A percentile compares a stretch with the other conserved stretches of the same genome.
Conservation (phyloP, 768 basidiomycete genomes). For the Tephrocybe rancida region DNA sequence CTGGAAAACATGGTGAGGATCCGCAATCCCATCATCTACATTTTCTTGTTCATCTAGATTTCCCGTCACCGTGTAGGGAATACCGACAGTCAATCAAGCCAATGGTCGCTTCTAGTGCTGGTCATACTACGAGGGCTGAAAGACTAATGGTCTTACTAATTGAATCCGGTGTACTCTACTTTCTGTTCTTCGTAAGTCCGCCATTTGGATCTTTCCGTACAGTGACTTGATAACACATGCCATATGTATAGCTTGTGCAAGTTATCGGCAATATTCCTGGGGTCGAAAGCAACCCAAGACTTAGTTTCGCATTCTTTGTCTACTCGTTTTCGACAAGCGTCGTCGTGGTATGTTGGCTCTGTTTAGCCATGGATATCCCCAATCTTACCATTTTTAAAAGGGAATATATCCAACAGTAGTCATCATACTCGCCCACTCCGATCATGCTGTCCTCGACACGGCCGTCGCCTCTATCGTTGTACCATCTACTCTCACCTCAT, state of each 20-base stretch:
- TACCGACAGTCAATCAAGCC: slow-evolving; percentile 13
- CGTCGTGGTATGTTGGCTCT: slow-evolving; percentile 4
- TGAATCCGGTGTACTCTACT: slow-evolving; percentile 14
- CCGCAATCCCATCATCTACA: background rate
- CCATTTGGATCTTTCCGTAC: background rate
- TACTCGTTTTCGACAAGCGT: slow-evolving; percentile 16
- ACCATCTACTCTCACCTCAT: slow-evolving; percentile 9
- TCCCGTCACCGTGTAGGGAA: background rate
- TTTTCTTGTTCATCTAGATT: background rate
- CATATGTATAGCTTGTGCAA: slow-evolving; percentile 9
- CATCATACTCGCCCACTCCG: slow-evolving; percentile 11
- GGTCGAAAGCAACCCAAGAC: background rate
- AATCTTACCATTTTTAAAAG: background rate
- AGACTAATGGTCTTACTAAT: slow-evolving; percentile 12
- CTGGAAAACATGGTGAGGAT: slow-evolving; percentile 10
- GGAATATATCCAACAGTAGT: slow-evolving; percentile 14
- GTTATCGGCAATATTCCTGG: slow-evolving; percentile 6
- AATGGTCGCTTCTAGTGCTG: background rate
- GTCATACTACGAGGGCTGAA: slow-evolving; percentile 5
- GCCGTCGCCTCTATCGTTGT: too few species aligned
- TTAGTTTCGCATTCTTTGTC: slow-evolving; percentile 8
- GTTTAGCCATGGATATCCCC: background rate
- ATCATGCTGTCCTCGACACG: slow-evolving; percentile 10
- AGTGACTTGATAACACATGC: background rate
- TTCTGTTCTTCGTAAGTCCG: slow-evolving; percentile 10